A percentile compares a stretch with the other conserved stretches of the same genome.
phyloP scores from a whole-genome alignment of 129 eudicot species.

The Tagetes erecta region DNA sequence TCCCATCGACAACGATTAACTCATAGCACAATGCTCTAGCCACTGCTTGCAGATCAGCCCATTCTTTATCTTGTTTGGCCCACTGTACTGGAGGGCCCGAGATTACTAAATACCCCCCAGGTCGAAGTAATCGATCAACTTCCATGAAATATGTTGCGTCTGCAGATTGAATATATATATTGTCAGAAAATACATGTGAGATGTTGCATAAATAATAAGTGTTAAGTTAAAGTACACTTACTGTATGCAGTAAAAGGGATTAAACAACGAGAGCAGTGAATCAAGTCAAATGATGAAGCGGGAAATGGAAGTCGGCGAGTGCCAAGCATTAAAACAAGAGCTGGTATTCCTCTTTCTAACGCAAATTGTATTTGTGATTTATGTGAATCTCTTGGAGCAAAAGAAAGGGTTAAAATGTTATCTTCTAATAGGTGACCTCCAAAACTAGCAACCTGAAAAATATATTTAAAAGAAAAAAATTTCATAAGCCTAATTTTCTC shows the following conservation, averaged over 20 bases:
- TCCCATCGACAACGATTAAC: conserved; percentile 90
- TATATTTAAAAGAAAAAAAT: no score
- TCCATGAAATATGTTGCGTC: conserved; percentile 95
- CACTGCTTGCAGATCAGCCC: conserved; percentile 97
- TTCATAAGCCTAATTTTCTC: no score
- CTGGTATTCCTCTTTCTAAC: conserved; percentile 91
- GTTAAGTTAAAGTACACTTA: conserved; percentile 38
- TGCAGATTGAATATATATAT: conserved; percentile 36
- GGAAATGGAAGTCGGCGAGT: conserved; percentile 95
- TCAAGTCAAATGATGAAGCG: conserved; percentile 79
- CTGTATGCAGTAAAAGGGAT: conserved; percentile 97
- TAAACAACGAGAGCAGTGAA: conserved; percentile 96
- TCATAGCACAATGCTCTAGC: conserved; percentile 93
- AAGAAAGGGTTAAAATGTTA: conserved; percentile 75
- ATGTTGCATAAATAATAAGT: not conserved
- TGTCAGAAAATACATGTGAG: conserved; percentile 19
- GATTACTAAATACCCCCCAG: conserved; percentile 88
- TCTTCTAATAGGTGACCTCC: conserved; percentile 88
- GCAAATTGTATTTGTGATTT: conserved; percentile 97
- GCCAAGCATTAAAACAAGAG: conserved; percentile 97
- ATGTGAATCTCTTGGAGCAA: conserved; percentile 99
- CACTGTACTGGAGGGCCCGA: conserved; percentile 99
- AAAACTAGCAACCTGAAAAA: conserved; percentile 90
- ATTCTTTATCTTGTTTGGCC: conserved; percentile 95
- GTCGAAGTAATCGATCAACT: conserved; percentile 91